These are phyloP conservation scores for Tolypocladium nubicola DNA, from an alignment of 2,329 filamentous ascomycete species.

Conservation along the genomic window DNA sequence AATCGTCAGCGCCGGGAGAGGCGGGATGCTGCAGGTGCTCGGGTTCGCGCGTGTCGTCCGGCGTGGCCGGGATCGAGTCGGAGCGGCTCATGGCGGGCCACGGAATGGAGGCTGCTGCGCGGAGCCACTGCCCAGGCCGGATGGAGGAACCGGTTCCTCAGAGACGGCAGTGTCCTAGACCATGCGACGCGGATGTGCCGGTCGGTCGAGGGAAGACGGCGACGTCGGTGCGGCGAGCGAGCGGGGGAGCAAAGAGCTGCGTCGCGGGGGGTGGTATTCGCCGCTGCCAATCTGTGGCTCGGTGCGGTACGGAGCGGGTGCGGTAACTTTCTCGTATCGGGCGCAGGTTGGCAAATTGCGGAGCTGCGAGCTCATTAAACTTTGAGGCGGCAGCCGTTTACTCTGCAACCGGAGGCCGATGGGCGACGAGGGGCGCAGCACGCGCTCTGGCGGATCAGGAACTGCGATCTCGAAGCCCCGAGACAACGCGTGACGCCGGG, in stretches of 20 bases:
- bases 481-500: not conserved
- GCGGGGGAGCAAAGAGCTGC: not conserved
- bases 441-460: not conserved
- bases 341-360: not conserved
- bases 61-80: conserved; percentile 32
- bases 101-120: not conserved
- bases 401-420: not conserved
- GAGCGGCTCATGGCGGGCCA: conserved; percentile 13
- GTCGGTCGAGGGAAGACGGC: not conserved
- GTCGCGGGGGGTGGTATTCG: not conserved
- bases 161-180: not conserved
- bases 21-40: conserved; percentile 24
- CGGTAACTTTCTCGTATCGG: not conserved
- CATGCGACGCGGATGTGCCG: conserved; percentile 3
- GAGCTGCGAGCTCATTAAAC: not conserved
- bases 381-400: not conserved
- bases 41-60: conserved; percentile 30
- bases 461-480: not conserved
- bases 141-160: conserved; percentile 5
- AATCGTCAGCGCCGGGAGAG: conserved; percentile 33
- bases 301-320: not conserved
- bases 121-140: conserved; percentile 1
- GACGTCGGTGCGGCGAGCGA: not conserved
- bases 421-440: not conserved
- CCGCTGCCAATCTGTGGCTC: not conserved